Evolutionary conservation across 1,284 basidiomycete species (phyloP).

Genomic region (Cutaneotrichosporon sp.): DNA sequence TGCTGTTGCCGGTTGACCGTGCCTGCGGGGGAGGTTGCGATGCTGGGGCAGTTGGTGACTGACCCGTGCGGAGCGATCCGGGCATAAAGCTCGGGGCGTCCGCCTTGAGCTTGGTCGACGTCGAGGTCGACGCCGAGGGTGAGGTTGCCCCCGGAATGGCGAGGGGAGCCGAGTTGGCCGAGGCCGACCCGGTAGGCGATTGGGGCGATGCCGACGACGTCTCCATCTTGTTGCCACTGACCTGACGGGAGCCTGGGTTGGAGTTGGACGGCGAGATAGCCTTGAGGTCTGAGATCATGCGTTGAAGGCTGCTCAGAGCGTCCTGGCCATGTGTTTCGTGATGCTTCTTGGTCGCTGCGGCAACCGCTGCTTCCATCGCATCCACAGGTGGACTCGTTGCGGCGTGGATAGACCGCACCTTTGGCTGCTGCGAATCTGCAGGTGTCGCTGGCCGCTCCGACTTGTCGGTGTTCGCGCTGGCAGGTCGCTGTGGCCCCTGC

Average conservation of each 20-base stretch:
- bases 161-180: slow-evolving; percentile 8
- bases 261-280: slow-evolving; percentile 26
- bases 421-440: slow-evolving; percentile 3
- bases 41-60: slow-evolving; percentile 11
- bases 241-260: slow-evolving; percentile 19
- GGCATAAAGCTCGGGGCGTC: slow-evolving; percentile 48
- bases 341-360: slow-evolving; percentile 38
- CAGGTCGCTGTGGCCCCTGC: slow-evolving; percentile 7
- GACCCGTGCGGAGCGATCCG: slow-evolving; percentile 14
- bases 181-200: not conserved
- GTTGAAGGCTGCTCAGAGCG: slow-evolving; percentile 39
- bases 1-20: not conserved
- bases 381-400: slow-evolving; percentile 29
- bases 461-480: slow-evolving; percentile 16
- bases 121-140: slow-evolving; percentile 6
- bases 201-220: not conserved
- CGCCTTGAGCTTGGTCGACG: slow-evolving; percentile 42
- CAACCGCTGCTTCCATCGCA: slow-evolving; percentile 42
- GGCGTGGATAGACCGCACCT: slow-evolving; percentile 29
- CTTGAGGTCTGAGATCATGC: slow-evolving; percentile 47
- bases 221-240: slow-evolving; percentile 20
- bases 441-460: slow-evolving; percentile 10
- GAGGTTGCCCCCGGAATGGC: slow-evolving; percentile 12
- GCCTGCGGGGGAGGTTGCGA: slow-evolving; percentile 1
- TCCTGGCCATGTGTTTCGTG: slow-evolving; percentile 29